phyloP scores from a whole-genome alignment of 148 eudicot species.

The Gaultheria prostrata region DNA sequence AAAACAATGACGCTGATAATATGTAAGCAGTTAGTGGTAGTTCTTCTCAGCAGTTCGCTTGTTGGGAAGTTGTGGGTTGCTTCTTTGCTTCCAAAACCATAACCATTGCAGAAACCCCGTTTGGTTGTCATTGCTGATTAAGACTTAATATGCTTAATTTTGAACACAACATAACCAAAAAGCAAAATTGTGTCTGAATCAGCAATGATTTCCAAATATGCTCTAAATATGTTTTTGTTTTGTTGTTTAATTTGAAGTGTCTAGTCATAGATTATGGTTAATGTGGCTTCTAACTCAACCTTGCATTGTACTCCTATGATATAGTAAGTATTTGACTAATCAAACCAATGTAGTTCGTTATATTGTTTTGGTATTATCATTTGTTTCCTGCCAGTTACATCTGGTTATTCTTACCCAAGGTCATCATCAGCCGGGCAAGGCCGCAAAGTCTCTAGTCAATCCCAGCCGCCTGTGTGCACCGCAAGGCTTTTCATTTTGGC shows the following conservation, averaged over 20 bases:
- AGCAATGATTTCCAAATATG: background rate
- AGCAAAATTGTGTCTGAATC: background rate
- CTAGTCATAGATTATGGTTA: background rate
- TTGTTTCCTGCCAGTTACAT: background rate
- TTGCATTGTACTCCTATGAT: background rate
- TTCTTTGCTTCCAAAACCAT: constrained; percentile 5
- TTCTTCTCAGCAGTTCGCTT: background rate
- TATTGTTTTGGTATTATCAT: background rate
- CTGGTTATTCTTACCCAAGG: background rate
- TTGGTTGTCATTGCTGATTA: background rate
- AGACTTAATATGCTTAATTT: background rate
- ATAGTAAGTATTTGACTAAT: background rate
- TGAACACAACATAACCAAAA: background rate
- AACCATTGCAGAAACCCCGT: background rate
- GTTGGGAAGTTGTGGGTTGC: background rate
- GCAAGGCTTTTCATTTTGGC: background rate
- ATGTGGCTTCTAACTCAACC: background rate
- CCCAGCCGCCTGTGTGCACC: background rate
- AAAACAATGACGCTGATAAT: constrained; percentile 25
- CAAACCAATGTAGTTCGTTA: background rate
- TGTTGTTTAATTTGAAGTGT: background rate
- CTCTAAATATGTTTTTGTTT: background rate
- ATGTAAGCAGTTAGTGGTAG: background rate
- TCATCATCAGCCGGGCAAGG: background rate
- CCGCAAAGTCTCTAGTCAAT: background rate